Base-by-base conservation (phyloP, 176 grass and related monocot species). In the Leersia perrieri region DNA sequence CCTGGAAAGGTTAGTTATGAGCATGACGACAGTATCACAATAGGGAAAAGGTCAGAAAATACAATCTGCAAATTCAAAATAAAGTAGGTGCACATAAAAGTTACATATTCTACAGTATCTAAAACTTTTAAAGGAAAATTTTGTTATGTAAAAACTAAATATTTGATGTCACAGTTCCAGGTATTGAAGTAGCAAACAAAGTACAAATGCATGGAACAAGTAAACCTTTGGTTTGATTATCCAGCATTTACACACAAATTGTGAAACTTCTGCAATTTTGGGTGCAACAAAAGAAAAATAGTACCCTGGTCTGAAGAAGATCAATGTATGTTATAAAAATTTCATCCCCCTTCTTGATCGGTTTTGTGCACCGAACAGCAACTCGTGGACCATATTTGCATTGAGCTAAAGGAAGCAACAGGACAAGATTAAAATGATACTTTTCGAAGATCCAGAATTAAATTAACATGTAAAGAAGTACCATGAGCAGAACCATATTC, bases 311-410 rank as follows among this genome's bases (percentile, higher is more conserved):
- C 78, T 95, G 92, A 66, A 93, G 88, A 68, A 95, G 72, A 83
- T 93, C 95, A 51, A 89, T 82, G 85, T 95, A 98, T 68, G 95
- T 80, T 69, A 98, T 84, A 78, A 78, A 98, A 82, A 98, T 74
- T 80, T 98, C 90, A 73, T 95, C 86, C 1, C 81, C 90, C 75
- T 88, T 89, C 20, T 82, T 82, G 82, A 95, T 93, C 89, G 85
- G 80, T 75, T 89, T 94, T 32, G 40, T 89, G 70, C 92, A 93
- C 30, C 92, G 92, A 62, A 98, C 81, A 80, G 85, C 61, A 73
- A 91, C 69, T 89, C 88, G 93, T 34, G 95, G 95, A 14, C 90
- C 84, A 75, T 87, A 91, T 73, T 82, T 86, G 68, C 47, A 77
- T 27, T 80, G 60, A 68, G 63, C 95, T 98, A 78, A 44, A 76